These are phyloP conservation scores for Piper betle DNA, from an alignment of 164 flowering plant genomes.

Conservation along the genomic window DNA sequence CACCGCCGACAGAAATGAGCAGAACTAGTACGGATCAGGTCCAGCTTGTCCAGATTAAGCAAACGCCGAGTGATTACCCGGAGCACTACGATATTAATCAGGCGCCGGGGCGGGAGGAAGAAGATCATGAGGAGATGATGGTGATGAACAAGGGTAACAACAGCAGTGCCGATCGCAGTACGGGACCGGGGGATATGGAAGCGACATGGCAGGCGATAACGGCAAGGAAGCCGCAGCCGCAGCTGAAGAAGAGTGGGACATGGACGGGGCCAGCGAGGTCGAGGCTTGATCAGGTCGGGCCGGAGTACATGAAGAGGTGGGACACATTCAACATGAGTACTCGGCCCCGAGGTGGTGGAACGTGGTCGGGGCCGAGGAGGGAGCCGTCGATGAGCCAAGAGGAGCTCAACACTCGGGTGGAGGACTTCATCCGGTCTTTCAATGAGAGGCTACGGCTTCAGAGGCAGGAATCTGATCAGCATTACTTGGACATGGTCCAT, in stretches of 20 bases:
- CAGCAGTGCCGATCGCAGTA: too few species aligned
- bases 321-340: slow-evolving; percentile 17
- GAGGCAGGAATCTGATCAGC: slow-evolving; percentile 19
- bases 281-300: background rate
- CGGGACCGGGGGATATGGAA: slow-evolving; percentile 19
- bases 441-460: slow-evolving; percentile 15
- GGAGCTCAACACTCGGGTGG: slow-evolving; percentile 22
- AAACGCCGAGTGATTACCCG: too few species aligned
- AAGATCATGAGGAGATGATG: too few species aligned
- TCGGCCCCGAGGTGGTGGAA: too few species aligned
- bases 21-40: too few species aligned
- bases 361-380: slow-evolving; percentile 1
- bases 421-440: slow-evolving; percentile 16
- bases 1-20: too few species aligned
- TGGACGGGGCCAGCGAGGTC: slow-evolving; percentile 5
- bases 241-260: slow-evolving; percentile 39
- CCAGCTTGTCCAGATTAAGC: too few species aligned
- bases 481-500: slow-evolving; percentile 14
- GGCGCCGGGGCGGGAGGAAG: too few species aligned
- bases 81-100: too few species aligned
- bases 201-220: slow-evolving; percentile 73
- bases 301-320: slow-evolving; percentile 15
- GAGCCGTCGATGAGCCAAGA: slow-evolving; percentile 18
- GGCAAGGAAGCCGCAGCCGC: slow-evolving; percentile 42
- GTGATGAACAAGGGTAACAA: too few species aligned